These are phyloP conservation scores for Mortierella alpina DNA, from an alignment of 192 early-diverging fungal species.

Conservation along the genomic window DNA sequence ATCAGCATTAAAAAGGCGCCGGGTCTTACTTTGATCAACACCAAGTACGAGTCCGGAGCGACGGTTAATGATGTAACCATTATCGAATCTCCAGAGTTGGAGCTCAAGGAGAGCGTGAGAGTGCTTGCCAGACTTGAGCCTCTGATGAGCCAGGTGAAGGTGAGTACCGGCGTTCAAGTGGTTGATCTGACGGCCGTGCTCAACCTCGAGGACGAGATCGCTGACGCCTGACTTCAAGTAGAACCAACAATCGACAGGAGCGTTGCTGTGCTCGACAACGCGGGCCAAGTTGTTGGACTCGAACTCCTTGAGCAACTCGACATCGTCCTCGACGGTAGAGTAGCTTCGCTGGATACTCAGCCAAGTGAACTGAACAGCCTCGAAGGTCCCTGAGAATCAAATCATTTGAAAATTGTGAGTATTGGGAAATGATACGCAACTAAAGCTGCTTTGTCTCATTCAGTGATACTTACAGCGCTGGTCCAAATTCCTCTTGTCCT, in stretches of 20 bases:
- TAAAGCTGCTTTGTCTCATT: not conserved
- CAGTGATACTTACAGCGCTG: conserved; percentile 31
- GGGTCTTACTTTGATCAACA: conserved; percentile 28
- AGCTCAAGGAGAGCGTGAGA: conserved; percentile 48
- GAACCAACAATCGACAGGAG: conserved; percentile 45
- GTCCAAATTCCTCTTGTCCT: conserved; percentile 50
- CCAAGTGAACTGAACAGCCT: conserved; percentile 43
- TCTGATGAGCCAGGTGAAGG: conserved; percentile 37
- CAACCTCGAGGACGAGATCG: conserved; percentile 34
- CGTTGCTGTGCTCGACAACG: conserved; percentile 17
- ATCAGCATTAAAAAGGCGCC: not conserved
- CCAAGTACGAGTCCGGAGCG: conserved; percentile 39
- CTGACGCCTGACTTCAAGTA: conserved; percentile 49
- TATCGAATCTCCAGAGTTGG: conserved; percentile 49
- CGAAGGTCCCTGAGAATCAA: conserved; percentile 33
- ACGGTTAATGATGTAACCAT: conserved; percentile 50
- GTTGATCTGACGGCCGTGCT: conserved; percentile 27
- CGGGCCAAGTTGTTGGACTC: conserved; percentile 33
- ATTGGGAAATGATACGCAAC: not conserved
- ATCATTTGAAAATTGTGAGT: not conserved
- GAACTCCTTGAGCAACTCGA: conserved; percentile 44
- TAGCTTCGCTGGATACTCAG: conserved; percentile 14
- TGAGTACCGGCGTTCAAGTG: conserved; percentile 39
- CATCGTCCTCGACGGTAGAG: conserved; percentile 12
- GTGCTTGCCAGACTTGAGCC: conserved; percentile 49